These are phyloP conservation scores for Cutaneotrichosporon cutaneum DNA, from an alignment of 1,284 basidiomycete species.

Conservation along the genomic window DNA sequence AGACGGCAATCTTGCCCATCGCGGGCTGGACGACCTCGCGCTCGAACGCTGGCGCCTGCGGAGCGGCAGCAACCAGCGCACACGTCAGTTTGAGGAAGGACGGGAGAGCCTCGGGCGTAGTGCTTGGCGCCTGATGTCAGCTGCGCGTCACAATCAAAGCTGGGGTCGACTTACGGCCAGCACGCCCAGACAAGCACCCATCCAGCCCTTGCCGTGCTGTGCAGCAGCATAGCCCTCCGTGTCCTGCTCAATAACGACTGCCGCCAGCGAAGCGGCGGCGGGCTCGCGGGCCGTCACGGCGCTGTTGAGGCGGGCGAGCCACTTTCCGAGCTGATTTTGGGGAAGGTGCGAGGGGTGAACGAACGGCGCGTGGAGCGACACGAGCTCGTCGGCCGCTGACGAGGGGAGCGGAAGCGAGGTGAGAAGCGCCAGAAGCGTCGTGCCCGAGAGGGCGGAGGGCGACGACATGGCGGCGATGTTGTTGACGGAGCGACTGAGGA, in stretches of 20 bases:
- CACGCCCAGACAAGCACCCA: conserved; percentile 33
- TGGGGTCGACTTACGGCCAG: conserved; percentile 28
- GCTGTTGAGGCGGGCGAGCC: conserved; percentile 40
- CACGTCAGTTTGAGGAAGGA: conserved; percentile 31
- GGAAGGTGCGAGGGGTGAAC: conserved; percentile 34
- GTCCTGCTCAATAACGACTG: conserved; percentile 38
- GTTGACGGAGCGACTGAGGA: background rate
- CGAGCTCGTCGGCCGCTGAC: conserved; percentile 31
- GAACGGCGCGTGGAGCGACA: conserved; percentile 35
- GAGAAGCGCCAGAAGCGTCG: conserved; percentile 27
- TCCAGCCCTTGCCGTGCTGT: conserved; percentile 45
- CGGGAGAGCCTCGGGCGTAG: conserved; percentile 10
- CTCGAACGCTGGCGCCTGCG: conserved; percentile 45
- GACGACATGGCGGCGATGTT: conserved; percentile 2
- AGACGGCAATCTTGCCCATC: conserved; percentile 46
- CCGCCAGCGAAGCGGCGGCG: conserved; percentile 29
- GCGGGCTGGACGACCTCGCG: conserved; percentile 46
- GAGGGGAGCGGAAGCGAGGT: conserved; percentile 38
- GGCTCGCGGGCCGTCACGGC: conserved; percentile 37
- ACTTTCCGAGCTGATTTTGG: conserved; percentile 31
- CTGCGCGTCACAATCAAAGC: background rate
- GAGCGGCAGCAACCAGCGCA: conserved; percentile 31
- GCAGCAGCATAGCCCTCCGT: conserved; percentile 42
- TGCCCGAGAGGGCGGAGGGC: conserved; percentile 2
- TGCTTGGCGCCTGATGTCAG: conserved; percentile 14